Conservation (phyloP, 1,284 basidiomycete genomes). For the Moniliella sp. region DNA sequence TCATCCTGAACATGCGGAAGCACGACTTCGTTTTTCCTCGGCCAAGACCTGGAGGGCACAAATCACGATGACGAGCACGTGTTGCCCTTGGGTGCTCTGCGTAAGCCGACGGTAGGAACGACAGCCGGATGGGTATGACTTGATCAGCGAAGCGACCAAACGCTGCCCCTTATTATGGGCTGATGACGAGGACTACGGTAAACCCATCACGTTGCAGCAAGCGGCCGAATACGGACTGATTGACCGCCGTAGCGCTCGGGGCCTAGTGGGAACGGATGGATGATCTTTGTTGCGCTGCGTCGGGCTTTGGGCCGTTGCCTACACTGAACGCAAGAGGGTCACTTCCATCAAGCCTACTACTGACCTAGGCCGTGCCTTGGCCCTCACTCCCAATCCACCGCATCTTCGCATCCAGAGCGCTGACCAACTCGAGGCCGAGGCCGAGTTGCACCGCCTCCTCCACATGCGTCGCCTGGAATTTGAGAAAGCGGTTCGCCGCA, state of each 20-base stretch:
- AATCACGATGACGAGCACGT: slow-evolving; percentile 10
- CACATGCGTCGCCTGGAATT: not conserved
- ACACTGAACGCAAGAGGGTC: no score
- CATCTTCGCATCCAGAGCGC: not conserved
- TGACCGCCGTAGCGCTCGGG: not conserved
- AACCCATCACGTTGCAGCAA: slow-evolving; percentile 16
- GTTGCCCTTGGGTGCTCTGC: slow-evolving; percentile 10
- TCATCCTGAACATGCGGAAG: no score
- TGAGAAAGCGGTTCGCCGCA: not conserved
- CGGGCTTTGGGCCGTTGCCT: not conserved
- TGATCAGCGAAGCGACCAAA: slow-evolving; percentile 9
- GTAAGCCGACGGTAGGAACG: slow-evolving; percentile 12
- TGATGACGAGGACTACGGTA: slow-evolving; percentile 24
- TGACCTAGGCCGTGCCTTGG: no score
- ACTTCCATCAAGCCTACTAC: no score
- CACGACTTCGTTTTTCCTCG: no score
- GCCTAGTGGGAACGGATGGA: not conserved
- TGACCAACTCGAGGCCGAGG: not conserved
- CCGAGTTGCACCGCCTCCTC: not conserved
- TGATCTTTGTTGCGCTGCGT: not conserved
- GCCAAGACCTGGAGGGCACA: slow-evolving; percentile 6
- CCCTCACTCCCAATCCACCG: no score
- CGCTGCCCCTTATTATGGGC: slow-evolving; percentile 18
- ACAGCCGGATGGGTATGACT: slow-evolving; percentile 13
- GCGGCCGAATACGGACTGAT: slow-evolving; percentile 10